phyloP scores from a whole-genome alignment of 371 early-diverging fungal genomes.

The Actinomortierella ambigua region DNA sequence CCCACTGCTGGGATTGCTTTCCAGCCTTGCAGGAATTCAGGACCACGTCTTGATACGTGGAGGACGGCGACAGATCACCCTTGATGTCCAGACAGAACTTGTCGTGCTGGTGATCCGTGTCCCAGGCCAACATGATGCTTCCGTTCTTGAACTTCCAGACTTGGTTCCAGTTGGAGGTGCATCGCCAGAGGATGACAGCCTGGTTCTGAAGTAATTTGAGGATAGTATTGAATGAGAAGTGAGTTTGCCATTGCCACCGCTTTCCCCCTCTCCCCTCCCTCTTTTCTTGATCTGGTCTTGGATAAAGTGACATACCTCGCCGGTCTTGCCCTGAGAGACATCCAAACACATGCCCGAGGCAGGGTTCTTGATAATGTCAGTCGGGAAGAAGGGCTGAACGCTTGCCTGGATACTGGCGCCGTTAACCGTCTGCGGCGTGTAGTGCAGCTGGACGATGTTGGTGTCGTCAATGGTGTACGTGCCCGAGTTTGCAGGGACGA shows the following conservation, averaged over 20 bases:
- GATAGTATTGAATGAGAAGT: too few relatives aligned
- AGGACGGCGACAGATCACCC: not conserved
- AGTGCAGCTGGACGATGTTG: conserved; percentile 33
- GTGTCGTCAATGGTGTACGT: conserved; percentile 36
- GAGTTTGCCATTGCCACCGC: too few relatives aligned
- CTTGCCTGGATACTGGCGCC: conserved; percentile 38
- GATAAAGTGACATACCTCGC: conserved; percentile 24
- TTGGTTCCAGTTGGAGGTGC: conserved; percentile 27
- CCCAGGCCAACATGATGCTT: conserved; percentile 30
- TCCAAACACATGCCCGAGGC: conserved; percentile 34
- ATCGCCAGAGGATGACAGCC: conserved; percentile 24
- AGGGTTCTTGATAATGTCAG: conserved; percentile 29
- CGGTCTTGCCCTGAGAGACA: conserved; percentile 5
- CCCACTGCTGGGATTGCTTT: conserved; percentile 26
- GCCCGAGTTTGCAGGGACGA: conserved; percentile 24
- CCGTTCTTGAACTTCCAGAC: conserved; percentile 47
- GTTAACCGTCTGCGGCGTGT: conserved; percentile 17
- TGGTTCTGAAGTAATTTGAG: conserved; percentile 17
- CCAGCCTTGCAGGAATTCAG: conserved; percentile 28
- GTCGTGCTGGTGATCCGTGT: conserved; percentile 18
- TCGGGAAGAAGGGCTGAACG: conserved; percentile 42
- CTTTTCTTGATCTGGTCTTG: too few relatives aligned
- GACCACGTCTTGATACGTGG: conserved; percentile 4
- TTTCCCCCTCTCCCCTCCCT: too few relatives aligned
- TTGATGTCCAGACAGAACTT: conserved; percentile 34